These are phyloP conservation scores for Cordyceps javanica DNA, from an alignment of 2,329 filamentous ascomycete genomes.

Conservation along the genomic window DNA sequence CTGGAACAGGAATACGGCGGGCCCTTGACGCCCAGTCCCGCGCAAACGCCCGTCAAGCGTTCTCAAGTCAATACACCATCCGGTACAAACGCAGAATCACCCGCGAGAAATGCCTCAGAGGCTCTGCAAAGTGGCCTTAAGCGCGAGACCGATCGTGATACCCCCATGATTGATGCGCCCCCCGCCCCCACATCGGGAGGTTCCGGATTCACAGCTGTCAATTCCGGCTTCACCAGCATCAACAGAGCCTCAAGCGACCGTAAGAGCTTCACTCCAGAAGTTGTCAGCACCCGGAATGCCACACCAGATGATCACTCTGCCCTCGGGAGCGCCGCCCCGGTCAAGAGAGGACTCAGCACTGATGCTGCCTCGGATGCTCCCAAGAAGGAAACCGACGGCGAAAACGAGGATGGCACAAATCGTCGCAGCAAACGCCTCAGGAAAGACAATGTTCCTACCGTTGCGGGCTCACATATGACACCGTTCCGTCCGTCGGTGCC, in stretches of 20 bases:
- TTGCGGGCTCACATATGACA: slow-evolving; percentile 95
- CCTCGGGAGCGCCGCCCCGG: slow-evolving; percentile 48
- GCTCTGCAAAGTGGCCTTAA: slow-evolving; percentile 42
- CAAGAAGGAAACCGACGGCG: slow-evolving; percentile 42
- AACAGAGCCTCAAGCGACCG: slow-evolving; percentile 43
- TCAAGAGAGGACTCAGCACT: slow-evolving; percentile 73
- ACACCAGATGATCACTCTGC: slow-evolving; percentile 48
- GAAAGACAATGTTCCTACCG: slow-evolving; percentile 72
- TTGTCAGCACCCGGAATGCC: slow-evolving; percentile 55
- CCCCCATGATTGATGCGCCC: slow-evolving; percentile 40
- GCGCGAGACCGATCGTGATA: slow-evolving; percentile 42
- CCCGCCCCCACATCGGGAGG: slow-evolving; percentile 38
- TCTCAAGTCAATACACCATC: slow-evolving; percentile 54
- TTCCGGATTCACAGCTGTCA: slow-evolving; percentile 40
- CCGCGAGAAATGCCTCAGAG: slow-evolving; percentile 53
- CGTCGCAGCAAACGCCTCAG: slow-evolving; percentile 89
- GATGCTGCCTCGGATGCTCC: slow-evolving; percentile 42
- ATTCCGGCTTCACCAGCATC: slow-evolving; percentile 60
- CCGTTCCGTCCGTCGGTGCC: slow-evolving; percentile 78
- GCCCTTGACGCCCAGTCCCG: slow-evolving; percentile 71
- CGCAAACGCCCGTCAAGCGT: slow-evolving; percentile 64
- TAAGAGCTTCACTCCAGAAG: slow-evolving; percentile 59
- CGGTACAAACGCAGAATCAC: slow-evolving; percentile 58
- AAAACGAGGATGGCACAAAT: slow-evolving; percentile 59
- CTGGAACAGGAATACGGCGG: slow-evolving; percentile 90